These are phyloP conservation scores for Agaricales sp. DNA, from an alignment of 1,284 basidiomycete genomes.

Conservation along the genomic window DNA sequence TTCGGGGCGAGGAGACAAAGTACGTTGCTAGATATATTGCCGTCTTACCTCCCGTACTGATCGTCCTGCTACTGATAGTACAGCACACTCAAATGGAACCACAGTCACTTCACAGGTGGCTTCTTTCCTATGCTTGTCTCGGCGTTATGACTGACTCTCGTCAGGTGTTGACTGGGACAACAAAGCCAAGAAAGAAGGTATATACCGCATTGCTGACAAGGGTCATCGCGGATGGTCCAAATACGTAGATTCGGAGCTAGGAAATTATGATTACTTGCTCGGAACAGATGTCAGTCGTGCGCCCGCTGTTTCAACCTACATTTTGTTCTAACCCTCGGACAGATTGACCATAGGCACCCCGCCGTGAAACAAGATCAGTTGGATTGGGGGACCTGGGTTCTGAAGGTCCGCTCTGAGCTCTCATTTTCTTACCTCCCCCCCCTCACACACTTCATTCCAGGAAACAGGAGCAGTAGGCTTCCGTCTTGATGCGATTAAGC, in stretches of 20 bases:
- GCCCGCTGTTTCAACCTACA: not conserved
- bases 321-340: constrained; percentile 8
- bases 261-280: constrained; percentile 76
- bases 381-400: constrained; percentile 62
- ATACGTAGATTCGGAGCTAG: constrained; percentile 57
- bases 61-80: constrained; percentile 34
- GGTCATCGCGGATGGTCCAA: constrained; percentile 62
- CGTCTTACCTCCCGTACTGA: not conserved
- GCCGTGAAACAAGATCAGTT: constrained; percentile 61
- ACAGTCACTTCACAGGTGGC: constrained; percentile 66
- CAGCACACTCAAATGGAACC: constrained; percentile 56
- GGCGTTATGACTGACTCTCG: constrained; percentile 3
- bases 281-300: constrained; percentile 46
- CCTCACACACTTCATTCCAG: constrained; percentile 22
- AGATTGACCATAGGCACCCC: constrained; percentile 84
- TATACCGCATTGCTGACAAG: constrained; percentile 50
- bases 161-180: constrained; percentile 84
- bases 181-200: constrained; percentile 45
- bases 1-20: constrained; percentile 65
- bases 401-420: constrained; percentile 34
- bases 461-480: constrained; percentile 77
- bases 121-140: not conserved
- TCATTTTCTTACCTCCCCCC: not conserved
- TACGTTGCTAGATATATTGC: constrained; percentile 21
- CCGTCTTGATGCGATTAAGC: constrained; percentile 84